Percentiles rank a stretch among this genome's conserved stretches.
These are phyloP conservation scores for Phytophthora sojae DNA, from an alignment of 352 stramenopile genomes.

Conservation along the genomic window DNA sequence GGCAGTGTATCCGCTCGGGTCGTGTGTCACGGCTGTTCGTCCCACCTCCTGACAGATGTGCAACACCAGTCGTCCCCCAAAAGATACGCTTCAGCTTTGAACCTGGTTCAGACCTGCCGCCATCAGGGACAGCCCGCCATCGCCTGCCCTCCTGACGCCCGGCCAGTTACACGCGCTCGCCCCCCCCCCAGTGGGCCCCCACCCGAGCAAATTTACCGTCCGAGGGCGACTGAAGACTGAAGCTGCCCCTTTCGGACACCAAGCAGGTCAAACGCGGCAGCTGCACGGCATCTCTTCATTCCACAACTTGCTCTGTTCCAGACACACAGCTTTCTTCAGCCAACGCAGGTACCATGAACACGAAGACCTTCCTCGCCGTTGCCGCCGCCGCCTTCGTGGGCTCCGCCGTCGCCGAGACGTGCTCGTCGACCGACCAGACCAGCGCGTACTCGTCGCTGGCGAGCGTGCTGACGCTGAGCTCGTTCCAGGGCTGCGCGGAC, in stretches of 20 bases:
- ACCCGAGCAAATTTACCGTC: background rate
- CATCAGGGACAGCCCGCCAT: no score
- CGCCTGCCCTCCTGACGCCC: background rate
- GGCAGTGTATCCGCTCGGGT: conserved; percentile 11
- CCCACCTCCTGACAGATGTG: conserved; percentile 18
- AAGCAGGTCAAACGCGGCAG: background rate
- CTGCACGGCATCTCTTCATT: conserved; percentile 18
- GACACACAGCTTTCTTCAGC: conserved; percentile 18
- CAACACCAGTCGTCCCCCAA: conserved; percentile 8
- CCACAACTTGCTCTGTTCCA: conserved; percentile 25
- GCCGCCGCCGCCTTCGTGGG: conserved; percentile 32
- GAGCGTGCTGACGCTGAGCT: no score
- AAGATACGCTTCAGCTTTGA: background rate
- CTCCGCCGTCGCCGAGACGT: conserved; percentile 18
- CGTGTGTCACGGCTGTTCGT: conserved; percentile 8
- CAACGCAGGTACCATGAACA: conserved; percentile 31
- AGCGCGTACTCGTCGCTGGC: conserved; percentile 23
- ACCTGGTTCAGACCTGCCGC: conserved; percentile 2
- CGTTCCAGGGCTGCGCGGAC: no score
- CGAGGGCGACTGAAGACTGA: background rate
- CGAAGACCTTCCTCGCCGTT: conserved; percentile 29
- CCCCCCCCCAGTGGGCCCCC: no score
- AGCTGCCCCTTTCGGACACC: conserved; percentile 5
- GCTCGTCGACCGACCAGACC: conserved; percentile 15
- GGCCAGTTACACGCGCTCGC: no score